Percentiles rank a stretch among this genome's conserved stretches.
Evolutionary conservation across 805 yeast genomes (phyloP).

Genomic region (Jamesozyma jinghongensis): DNA sequence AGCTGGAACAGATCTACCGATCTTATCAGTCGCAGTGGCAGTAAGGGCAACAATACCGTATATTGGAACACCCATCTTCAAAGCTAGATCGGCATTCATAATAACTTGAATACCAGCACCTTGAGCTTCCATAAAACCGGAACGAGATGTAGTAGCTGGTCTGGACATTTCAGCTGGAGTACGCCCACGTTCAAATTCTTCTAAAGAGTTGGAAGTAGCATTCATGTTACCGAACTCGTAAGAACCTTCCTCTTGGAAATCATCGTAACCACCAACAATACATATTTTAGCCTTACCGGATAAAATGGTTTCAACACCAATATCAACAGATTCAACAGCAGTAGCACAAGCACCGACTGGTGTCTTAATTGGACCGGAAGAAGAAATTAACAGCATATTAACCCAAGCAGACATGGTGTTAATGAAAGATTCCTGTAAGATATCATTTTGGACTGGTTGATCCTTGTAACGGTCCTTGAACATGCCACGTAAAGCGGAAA

Average conservation of each 20-base stretch:
- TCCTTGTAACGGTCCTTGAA: constrained; percentile 91
- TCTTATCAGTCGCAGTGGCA: constrained; percentile 96
- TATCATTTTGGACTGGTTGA: constrained; percentile 92
- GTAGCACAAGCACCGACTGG: constrained; percentile 99
- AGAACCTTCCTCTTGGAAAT: constrained; percentile 98
- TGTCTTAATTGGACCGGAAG: constrained; percentile 98
- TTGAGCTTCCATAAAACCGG: constrained; percentile 99
- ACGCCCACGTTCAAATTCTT: constrained; percentile 90
- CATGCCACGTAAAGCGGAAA: constrained; percentile 93
- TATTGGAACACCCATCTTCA: constrained; percentile 98
- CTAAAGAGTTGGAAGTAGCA: constrained; percentile 85
- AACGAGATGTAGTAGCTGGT: constrained; percentile 92
- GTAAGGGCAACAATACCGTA: constrained; percentile 91
- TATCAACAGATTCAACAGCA: constrained; percentile 93
- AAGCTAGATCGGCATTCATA: constrained; percentile 89
- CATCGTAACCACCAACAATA: constrained; percentile 98
- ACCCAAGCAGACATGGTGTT: constrained; percentile 99
- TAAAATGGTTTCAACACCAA: constrained; percentile 88
- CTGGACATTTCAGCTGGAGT: constrained; percentile 98
- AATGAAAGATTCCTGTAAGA: constrained; percentile 95
- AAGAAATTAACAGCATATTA: constrained; percentile 90
- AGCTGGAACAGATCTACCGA: constrained; percentile 98
- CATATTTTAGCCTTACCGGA: constrained; percentile 93
- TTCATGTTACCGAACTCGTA: constrained; percentile 98
- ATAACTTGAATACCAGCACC: constrained; percentile 98